These are phyloP conservation scores for Rhizoclosmatium sp. DNA, from an alignment of 192 early-diverging fungal genomes.

Conservation along the genomic window DNA sequence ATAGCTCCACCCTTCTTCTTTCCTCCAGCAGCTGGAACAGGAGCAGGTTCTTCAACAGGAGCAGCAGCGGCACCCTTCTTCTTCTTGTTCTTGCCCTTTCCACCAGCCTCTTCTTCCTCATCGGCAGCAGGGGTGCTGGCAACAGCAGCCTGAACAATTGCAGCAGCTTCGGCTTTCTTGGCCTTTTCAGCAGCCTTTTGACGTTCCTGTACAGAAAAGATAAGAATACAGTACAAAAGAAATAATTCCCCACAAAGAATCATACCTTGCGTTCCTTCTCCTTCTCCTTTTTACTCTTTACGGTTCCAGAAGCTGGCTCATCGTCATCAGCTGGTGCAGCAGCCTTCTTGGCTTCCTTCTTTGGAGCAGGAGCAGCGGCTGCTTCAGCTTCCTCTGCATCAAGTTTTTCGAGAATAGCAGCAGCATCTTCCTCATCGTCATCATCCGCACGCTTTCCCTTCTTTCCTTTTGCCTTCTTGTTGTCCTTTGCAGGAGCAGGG, in stretches of 20 bases:
- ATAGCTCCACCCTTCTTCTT: slow-evolving; percentile 66
- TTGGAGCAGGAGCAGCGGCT: slow-evolving; percentile 14
- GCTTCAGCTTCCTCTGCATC: slow-evolving; percentile 37
- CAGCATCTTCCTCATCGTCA: slow-evolving; percentile 47
- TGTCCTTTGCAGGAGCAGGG: slow-evolving; percentile 7
- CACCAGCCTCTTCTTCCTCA: slow-evolving; percentile 59
- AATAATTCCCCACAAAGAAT: slow-evolving; percentile 20
- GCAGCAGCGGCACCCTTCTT: slow-evolving; percentile 61
- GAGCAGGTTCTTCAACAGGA: slow-evolving; percentile 50
- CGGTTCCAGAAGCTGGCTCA: slow-evolving; percentile 51
- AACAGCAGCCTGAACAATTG: slow-evolving; percentile 27
- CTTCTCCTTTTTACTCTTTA: slow-evolving; percentile 90
- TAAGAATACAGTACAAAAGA: background rate
- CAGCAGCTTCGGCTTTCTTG: slow-evolving; percentile 40
- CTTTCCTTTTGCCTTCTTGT: slow-evolving; percentile 55
- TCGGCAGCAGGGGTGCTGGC: slow-evolving; percentile 28
- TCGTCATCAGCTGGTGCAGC: slow-evolving; percentile 43
- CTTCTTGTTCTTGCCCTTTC: slow-evolving; percentile 68
- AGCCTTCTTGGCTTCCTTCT: slow-evolving; percentile 34
- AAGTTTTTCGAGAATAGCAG: slow-evolving; percentile 41
- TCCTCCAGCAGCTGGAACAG: slow-evolving; percentile 27
- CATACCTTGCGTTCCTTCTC: slow-evolving; percentile 78
- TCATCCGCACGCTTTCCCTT: slow-evolving; percentile 52
- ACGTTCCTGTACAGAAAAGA: slow-evolving; percentile 50
- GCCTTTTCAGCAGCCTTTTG: slow-evolving; percentile 78